Evolutionary conservation across 768 basidiomycete genomes (phyloP).

Genomic region (Xerocomus brunneocitrinus): DNA sequence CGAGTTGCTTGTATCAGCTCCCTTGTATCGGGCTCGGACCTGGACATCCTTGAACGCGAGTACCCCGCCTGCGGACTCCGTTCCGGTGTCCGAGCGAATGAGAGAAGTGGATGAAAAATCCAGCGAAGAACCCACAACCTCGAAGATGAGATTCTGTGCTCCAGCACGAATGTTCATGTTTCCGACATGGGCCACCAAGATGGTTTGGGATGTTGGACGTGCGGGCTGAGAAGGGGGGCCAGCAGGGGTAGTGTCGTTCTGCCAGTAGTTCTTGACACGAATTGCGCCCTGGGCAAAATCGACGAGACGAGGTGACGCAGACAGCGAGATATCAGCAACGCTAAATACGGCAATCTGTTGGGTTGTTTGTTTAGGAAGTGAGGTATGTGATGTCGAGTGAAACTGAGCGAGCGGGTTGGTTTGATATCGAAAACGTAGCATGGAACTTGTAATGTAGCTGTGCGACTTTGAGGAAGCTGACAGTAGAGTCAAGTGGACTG

Average conservation of each 20-base stretch:
- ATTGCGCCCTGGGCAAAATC: slow-evolving; percentile 53
- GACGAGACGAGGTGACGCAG: slow-evolving; percentile 55
- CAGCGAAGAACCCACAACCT: slow-evolving; percentile 42
- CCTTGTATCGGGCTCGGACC: slow-evolving; percentile 52
- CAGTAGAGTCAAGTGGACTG: slow-evolving; percentile 17
- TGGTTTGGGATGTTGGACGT: slow-evolving; percentile 22
- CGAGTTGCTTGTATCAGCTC: slow-evolving; percentile 34
- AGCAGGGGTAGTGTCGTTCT: background rate
- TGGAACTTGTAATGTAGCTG: slow-evolving; percentile 22
- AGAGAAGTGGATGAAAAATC: slow-evolving; percentile 22
- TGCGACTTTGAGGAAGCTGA: slow-evolving; percentile 20
- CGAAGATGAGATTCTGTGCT: slow-evolving; percentile 66
- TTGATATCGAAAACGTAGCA: slow-evolving; percentile 24
- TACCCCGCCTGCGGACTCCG: slow-evolving; percentile 45
- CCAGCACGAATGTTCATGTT: slow-evolving; percentile 55
- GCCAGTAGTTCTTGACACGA: slow-evolving; percentile 43
- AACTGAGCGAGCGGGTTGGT: slow-evolving; percentile 7
- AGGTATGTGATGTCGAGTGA: slow-evolving; percentile 12
- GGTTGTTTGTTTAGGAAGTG: slow-evolving; percentile 10
- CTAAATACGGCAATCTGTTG: slow-evolving; percentile 31
- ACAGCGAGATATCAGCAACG: slow-evolving; percentile 39
- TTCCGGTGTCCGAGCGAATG: slow-evolving; percentile 11
- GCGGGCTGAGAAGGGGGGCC: background rate
- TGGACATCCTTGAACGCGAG: slow-evolving; percentile 48
- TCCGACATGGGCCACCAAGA: slow-evolving; percentile 40